Percentiles rank a stretch among this genome's conserved stretches.
phyloP scores from a whole-genome alignment of 2,329 filamentous ascomycete genomes.

The Clarireedia sp. region DNA sequence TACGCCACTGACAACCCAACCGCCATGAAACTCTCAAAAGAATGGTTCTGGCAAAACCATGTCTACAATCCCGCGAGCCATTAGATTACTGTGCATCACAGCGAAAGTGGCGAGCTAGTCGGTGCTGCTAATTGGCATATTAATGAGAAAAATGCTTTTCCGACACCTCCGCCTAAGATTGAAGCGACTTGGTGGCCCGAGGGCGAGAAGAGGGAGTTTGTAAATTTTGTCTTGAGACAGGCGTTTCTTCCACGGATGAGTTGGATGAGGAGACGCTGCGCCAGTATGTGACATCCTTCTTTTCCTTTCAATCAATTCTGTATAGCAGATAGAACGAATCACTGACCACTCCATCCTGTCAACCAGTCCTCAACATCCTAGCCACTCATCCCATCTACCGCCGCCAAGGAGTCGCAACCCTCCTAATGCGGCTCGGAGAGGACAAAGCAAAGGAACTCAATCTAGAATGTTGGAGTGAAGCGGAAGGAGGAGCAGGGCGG shows the following conservation, averaged over 20 bases:
- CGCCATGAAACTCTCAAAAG: background rate
- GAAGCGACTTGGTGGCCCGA: background rate
- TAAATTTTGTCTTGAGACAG: background rate
- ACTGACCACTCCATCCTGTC: background rate
- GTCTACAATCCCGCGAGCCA: background rate
- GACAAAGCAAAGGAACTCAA: background rate
- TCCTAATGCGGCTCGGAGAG: background rate
- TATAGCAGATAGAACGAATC: background rate
- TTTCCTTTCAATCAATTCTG: background rate
- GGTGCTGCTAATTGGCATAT: background rate
- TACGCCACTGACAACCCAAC: background rate
- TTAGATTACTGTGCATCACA: background rate
- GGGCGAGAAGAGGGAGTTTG: background rate
- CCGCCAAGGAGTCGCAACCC: background rate
- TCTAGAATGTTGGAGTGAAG: background rate
- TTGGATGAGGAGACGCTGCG: background rate
- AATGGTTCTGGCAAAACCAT: background rate
- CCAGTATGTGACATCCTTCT: background rate
- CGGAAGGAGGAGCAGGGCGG: background rate
- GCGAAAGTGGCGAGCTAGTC: background rate
- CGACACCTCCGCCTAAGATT: background rate
- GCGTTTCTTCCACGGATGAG: background rate
- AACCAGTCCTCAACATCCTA: background rate
- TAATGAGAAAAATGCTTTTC: background rate
- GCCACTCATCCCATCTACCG: background rate